phyloP scores from a whole-genome alignment of 352 stramenopile genomes.

The Phytophthora syringae region DNA sequence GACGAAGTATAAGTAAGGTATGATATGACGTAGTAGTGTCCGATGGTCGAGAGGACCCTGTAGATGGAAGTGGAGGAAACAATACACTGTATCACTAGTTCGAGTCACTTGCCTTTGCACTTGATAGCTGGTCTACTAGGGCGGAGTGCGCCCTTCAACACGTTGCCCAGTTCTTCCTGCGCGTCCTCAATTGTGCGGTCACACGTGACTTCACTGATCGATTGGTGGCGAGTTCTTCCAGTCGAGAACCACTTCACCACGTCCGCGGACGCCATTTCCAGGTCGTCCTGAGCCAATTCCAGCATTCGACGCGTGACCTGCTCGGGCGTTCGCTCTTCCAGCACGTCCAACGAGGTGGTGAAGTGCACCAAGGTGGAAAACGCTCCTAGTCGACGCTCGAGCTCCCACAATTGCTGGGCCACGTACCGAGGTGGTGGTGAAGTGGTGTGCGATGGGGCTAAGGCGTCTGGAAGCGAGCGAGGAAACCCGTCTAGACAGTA shows the following conservation, averaged over 20 bases:
- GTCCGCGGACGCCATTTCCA: constrained; percentile 35
- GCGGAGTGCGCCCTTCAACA: constrained; percentile 21
- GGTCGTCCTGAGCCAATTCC: constrained; percentile 53
- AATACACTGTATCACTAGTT: constrained; percentile 39
- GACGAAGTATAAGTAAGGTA: constrained; percentile 29
- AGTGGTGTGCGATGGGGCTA: neutral
- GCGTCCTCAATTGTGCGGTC: constrained; percentile 49
- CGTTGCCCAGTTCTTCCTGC: constrained; percentile 42
- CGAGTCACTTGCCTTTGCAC: constrained; percentile 8
- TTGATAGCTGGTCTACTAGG: constrained; percentile 18
- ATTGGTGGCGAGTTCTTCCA: constrained; percentile 26
- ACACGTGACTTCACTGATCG: constrained; percentile 44
- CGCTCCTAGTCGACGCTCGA: constrained; percentile 37
- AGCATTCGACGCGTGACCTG: constrained; percentile 40
- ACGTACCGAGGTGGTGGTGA: constrained; percentile 41
- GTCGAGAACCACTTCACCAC: constrained; percentile 41
- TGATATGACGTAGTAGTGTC: constrained; percentile 39
- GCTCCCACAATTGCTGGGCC: constrained; percentile 49
- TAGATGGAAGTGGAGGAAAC: constrained; percentile 29
- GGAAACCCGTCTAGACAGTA: constrained; percentile 60
- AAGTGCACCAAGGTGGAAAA: constrained; percentile 48
- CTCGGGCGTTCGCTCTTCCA: constrained; percentile 44
- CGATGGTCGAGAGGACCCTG: constrained; percentile 19
- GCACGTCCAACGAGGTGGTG: constrained; percentile 43
- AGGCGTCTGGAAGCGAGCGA: constrained; percentile 22